Evolutionary conservation across 768 basidiomycete species (phyloP), one percentile per base, ranked within the genome.

Genomic region (Boletus huronensis): DNA sequence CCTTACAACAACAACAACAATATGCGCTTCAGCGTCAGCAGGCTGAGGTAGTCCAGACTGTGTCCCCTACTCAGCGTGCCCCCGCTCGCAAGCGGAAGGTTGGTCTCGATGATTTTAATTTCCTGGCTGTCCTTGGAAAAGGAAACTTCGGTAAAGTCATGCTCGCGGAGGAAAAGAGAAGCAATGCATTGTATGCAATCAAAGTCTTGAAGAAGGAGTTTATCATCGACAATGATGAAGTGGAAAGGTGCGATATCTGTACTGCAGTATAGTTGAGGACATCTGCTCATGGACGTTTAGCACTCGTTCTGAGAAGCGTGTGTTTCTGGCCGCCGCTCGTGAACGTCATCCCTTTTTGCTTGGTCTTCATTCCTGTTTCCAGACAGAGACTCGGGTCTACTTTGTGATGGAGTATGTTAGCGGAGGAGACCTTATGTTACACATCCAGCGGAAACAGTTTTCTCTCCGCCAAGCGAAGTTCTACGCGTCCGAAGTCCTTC

Each of bases 151-250:
- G 97, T 53, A 99, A 99, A 72, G 97, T 99, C 73, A 99, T 99
- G 97, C 76, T 99, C 55, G 97, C 97, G 10, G 97, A 99, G 73
- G 97, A 99, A 79, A 99, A 99, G 83, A 85, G 80, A 70, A 82
- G 85, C 48, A 91, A 84, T 62, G 84, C 82, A 48, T 73, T 98
- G 52, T 98, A 90, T 68, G 97, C 97, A n/a, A 98, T 99, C 79
- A 99, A 99, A 74, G 97, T 99, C n/a, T 70, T 99, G 70, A 99
- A 99, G 81, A 99, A 99, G 70, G 97, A 98, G 74, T 98, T 99
- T 68, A 98, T 99, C 70, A 98, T 99, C 64, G 97, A 99, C 70
- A 98, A 99, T 58, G 97, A 99, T 72, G 97, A 98, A 78, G 94
- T 99, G 3, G 97, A 98, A 74, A 97, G 94, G 96, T 96, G 61